Evolutionary conservation across 148 eudicot species (phyloP), one percentile per base, ranked within the genome.

Genomic region (Cornus controversa): DNA sequence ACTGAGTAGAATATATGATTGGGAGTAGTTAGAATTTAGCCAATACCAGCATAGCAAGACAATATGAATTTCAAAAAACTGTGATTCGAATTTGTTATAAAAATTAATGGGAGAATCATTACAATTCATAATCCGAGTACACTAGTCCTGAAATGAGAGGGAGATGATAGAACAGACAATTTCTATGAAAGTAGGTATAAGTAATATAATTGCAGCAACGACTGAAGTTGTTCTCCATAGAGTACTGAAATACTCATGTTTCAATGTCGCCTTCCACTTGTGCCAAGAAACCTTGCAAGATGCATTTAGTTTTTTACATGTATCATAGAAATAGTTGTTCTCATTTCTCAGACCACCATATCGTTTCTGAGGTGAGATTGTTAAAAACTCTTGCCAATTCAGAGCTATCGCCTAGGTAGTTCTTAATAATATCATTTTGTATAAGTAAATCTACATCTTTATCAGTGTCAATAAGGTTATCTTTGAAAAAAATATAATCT

Each of bases 191-290:
- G 73, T 70, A 7, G 40, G 54, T 5, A 40, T 1, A 40, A 70
- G 73, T 26, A 70, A 40, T 40, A 70, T n/a, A 18, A 40, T 22
- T 5, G 73, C 73, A 36, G 53, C 73, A 20, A 36, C 8, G 2
- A 31, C 22, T 4, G 77, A 62, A 63, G 50, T 23, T 4, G n/a
- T 36, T 16, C 24, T 34, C 77, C 77, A 74, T 10, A 57, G 77
- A 20, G 67, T 58, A 53, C 68, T 74, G 27, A 14, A 74, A 15
- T 74, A 74, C 11, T 74, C 77, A 10, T 29, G 77, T 31, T 53
- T 58, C 15, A 62, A n/a, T 1, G 18, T 74, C 37, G 50, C 77
- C 68, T 22, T 74, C 77, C 77, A 74, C 47, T 23, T 74, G 68
- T 74, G 69, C 77, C 69, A 62, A 0, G 50, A n/a, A 5, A 26